These are phyloP conservation scores for Phytophthora tentaculata DNA, from an alignment of 352 stramenopile genomes.

Conservation along the genomic window DNA sequence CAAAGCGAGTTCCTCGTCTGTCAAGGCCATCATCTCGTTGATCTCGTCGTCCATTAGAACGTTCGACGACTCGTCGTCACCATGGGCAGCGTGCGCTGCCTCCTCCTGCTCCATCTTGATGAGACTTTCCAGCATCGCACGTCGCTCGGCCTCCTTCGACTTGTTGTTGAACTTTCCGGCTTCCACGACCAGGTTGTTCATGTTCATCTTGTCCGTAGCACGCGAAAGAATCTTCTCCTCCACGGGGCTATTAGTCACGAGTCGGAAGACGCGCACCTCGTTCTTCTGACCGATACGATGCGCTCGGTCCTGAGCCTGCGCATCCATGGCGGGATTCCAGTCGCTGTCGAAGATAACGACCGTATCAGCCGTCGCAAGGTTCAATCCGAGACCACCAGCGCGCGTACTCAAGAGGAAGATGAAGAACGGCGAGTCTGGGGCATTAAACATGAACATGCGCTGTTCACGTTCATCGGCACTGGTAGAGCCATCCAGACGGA, in stretches of 20 bases:
- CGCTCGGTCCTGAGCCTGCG: constrained; percentile 91
- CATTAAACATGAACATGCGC: constrained; percentile 99
- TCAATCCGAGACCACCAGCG: constrained; percentile 97
- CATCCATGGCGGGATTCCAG: constrained; percentile 99
- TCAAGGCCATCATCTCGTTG: constrained; percentile 92
- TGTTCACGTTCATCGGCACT: constrained; percentile 96
- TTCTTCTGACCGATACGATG: constrained; percentile 94
- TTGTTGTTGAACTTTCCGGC: constrained; percentile 90
- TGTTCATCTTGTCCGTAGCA: constrained; percentile 92
- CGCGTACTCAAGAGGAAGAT: constrained; percentile 98
- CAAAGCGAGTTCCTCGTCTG: constrained; percentile 79
- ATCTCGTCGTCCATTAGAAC: constrained; percentile 87
- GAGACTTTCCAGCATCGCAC: constrained; percentile 85
- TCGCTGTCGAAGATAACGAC: constrained; percentile 99
- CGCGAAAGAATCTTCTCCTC: constrained; percentile 89
- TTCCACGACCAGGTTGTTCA: constrained; percentile 92
- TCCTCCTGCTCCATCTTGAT: constrained; percentile 92
- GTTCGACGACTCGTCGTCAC: constrained; percentile 66
- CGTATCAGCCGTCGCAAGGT: constrained; percentile 98
- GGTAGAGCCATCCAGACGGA: constrained; percentile 96
- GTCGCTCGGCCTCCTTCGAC: constrained; percentile 86
- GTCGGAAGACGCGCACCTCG: constrained; percentile 87
- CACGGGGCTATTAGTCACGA: constrained; percentile 88
- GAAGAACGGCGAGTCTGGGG: constrained; percentile 90
- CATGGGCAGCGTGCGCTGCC: constrained; percentile 64